Evolutionary conservation across 2,329 filamentous ascomycete genomes (phyloP), one percentile per base, ranked within the genome.

Genomic region (Didymella sp.): DNA sequence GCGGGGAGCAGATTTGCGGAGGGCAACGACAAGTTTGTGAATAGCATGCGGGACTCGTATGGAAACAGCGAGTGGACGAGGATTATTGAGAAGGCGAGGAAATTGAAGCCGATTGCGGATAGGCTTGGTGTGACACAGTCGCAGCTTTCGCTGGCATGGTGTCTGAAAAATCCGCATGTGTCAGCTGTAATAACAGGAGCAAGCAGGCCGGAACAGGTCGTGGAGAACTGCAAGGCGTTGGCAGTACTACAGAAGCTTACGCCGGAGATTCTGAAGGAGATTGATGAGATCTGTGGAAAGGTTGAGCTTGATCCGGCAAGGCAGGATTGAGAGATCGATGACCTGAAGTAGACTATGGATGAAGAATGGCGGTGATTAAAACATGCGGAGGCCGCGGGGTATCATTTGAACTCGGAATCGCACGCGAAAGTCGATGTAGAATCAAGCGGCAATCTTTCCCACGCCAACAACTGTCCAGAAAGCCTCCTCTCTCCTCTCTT

Each of bases 391-490:
- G 27, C 30, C 33, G 27, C n/a, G 28, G 54, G 54, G 54, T 57
- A 52, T 57, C 54, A 56, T 56, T n/a, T n/a, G n/a, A 17, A 37
- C n/a, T 56, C 22, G 17, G 47, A 43, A 6, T 31, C 27, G 15
- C n/a, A 42, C 22, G 37, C 33, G 33, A 12, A 45, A 31, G 17
- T 22, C 21, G 19, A 40, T 27, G 17, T 64, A 53, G 66, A 46
- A 58, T 30, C 35, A 38, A 38, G 19, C 40, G 24, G 68, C 85
- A 69, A 98, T 95, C 69, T 87, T 87, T 9, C 95, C 95, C 56
- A 96, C 85, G 3, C 94, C 94, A 31, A 98, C 81, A 19, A 96
- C 92, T 79, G 91, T 92, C 95, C 95, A 99, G 77, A 96, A 98
- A 52, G 92, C 92, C 76, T 98, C 79, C 73, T 98, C 95, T 70